Percentiles rank a stretch among this genome's conserved stretches.
Conservation (phyloP, 2,329 filamentous ascomycete species). For the Xylariaceae sp. region DNA sequence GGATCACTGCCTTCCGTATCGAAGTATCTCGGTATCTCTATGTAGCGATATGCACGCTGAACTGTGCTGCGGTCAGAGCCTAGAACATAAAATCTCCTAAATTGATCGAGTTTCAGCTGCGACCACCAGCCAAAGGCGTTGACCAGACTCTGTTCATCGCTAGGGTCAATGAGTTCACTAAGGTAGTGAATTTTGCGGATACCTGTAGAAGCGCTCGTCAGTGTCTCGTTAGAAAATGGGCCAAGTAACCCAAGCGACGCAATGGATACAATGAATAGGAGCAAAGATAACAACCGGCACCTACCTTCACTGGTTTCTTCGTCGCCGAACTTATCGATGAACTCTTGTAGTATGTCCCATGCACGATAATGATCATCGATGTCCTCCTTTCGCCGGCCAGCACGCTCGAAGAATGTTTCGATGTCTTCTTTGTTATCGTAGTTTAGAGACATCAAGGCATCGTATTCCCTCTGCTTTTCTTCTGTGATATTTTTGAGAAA, state of each 20-base stretch:
- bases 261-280: neutral
- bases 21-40: constrained; percentile 37
- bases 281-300: neutral
- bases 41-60: constrained; percentile 26
- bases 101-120: constrained; percentile 42
- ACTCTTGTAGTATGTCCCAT: constrained; percentile 26
- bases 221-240: neutral
- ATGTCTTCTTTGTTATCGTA: constrained; percentile 12
- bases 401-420: constrained; percentile 11
- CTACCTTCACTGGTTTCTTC: constrained; percentile 32
- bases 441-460: constrained; percentile 15
- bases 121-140: constrained; percentile 61
- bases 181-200: constrained; percentile 41
- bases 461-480: constrained; percentile 31
- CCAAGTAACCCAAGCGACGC: too few species aligned
- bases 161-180: constrained; percentile 44
- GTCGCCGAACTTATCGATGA: constrained; percentile 28
- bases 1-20: constrained; percentile 35
- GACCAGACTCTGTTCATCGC: constrained; percentile 58
- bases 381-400: constrained; percentile 19
- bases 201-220: constrained; percentile 11
- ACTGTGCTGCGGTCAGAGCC: constrained; percentile 38
- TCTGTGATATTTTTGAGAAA: constrained; percentile 35
- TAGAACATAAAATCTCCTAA: constrained; percentile 51
- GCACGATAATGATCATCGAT: constrained; percentile 23